Evolutionary conservation across 441 rosid genomes (phyloP), one percentile per base, ranked within the genome.

Genomic region (Jatropha podagrica): DNA sequence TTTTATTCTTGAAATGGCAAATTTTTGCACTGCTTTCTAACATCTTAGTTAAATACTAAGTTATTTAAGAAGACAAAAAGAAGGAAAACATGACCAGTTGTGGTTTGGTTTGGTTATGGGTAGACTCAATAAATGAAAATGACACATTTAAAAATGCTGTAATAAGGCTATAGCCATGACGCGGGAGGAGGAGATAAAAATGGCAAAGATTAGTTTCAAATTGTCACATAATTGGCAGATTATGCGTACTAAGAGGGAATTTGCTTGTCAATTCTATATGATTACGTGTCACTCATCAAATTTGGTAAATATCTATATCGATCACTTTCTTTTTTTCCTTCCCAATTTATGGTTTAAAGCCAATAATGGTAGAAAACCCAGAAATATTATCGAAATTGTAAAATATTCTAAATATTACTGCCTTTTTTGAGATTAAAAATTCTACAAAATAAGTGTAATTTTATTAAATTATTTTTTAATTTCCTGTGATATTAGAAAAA

Each of bases 151-250:
- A 54, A 42, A 76, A 74, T 71, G 7, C 20, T 15, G 51, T 42
- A 42, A 68, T 64, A 55, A 7, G 26, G 23, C n/a, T 18, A n/a
- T 55, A 55, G 46, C 27, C 10, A n/a, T 18, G 2, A 32, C 32
- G 6, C 27, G 61, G 62, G 65, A 49, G 14, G 44, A 61, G 58
- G 65, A 51, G 58, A 41, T 54, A 27, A 51, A 75, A 49, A 27
- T 66, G 68, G 70, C 65, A 49, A 49, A 68, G 79, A 71, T 58
- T 32, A 2, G 37, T 62, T 56, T 55, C 42, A 3, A n/a, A 51
- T 70, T 40, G 15, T 23, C 17, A 18, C 77, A 63, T 56, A 72
- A 65, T 78, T 41, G 20, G 23, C 37, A 44, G 59, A 74, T 74
- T 59, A 52, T 32, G 54, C 20, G 32, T 64, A 26, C 1, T 4